Evolutionary conservation across 352 stramenopile species (phyloP), one percentile per base, ranked within the genome.

Genomic region (Phytopythium boreale): DNA sequence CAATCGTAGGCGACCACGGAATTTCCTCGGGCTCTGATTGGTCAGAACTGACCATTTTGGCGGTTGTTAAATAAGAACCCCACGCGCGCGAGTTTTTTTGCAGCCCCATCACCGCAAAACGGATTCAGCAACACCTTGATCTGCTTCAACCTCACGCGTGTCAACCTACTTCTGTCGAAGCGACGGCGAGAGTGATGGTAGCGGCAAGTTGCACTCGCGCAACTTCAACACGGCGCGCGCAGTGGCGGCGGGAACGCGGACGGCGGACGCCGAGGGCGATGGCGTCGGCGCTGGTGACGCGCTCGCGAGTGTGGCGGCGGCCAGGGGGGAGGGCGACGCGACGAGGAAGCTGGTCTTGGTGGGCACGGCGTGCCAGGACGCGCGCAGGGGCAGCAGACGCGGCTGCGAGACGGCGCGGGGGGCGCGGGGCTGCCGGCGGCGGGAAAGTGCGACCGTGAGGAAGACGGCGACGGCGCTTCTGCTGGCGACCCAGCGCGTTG

Each of bases 351-450:
- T 36, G 10, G 36, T 9, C 34, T 46, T 29, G n/a, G 36, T 60
- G 29, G 58, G 58, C 19, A 43, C 51, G 7, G 31, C 20, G 31
- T 36, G 20, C 31, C 41, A 27, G 59, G 1, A 61, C 41, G 26
- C 43, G 12, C 15, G 59, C 49, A 55, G 61, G 12, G 87, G 72
- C 19, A 84, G 63, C 34, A 88, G 64, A 61, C 82, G 68, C 2
- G 70, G 78, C 56, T 87, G 88, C 14, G 74, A 82, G 12, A 74
- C 20, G 26, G 87, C 78, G 10, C 68, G 72, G 5, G 50, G 26
- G 34, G 26, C n/a, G 27, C 14, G 26, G 17, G 27, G 10, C 22
- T 14, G 46, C 2, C 26, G 26, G 29, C 26, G 5, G 26, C 14
- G 15, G 15, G 29, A 46, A n/a, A 46, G 39, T 9, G 39, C 39